Conservation (phyloP, 2,329 filamentous ascomycete species). For the Diaporthe caulivora region DNA sequence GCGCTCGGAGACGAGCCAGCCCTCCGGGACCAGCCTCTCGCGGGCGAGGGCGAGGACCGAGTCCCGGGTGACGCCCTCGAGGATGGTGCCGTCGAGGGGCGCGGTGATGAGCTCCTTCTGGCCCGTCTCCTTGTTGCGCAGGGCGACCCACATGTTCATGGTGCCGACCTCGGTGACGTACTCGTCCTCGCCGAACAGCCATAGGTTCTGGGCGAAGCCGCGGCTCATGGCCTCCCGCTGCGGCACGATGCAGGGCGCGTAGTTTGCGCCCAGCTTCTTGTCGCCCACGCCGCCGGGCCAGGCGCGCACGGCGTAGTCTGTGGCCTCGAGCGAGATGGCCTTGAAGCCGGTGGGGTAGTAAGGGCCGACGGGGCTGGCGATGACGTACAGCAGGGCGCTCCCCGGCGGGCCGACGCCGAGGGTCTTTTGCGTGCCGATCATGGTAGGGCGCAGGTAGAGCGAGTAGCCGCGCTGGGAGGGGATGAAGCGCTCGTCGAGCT, state of each 20-base stretch:
- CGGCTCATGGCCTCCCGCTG: conserved; percentile 91
- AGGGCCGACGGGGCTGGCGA: conserved; percentile 94
- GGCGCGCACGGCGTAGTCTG: conserved; percentile 94
- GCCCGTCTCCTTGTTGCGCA: conserved; percentile 88
- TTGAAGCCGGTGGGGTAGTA: conserved; percentile 99
- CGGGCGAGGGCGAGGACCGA: conserved; percentile 88
- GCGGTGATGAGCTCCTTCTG: conserved; percentile 95
- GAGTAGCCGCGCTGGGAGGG: conserved; percentile 89
- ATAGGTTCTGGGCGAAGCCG: conserved; percentile 98
- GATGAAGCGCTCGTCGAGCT: conserved; percentile 90
- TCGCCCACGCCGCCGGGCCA: conserved; percentile 98
- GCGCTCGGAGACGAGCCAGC: conserved; percentile 89
- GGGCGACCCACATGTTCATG: conserved; percentile 96
- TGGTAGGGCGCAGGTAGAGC: conserved; percentile 93
- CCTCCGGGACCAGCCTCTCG: conserved; percentile 84
- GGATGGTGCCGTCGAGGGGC: conserved; percentile 94
- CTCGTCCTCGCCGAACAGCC: conserved; percentile 96
- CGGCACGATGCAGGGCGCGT: conserved; percentile 98
- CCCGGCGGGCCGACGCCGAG: conserved; percentile 93
- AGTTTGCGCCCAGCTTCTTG: conserved; percentile 99
- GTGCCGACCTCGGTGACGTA: conserved; percentile 97
- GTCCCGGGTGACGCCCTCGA: conserved; percentile 94
- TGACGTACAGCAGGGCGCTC: conserved; percentile 92
- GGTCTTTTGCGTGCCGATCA: conserved; percentile 97
- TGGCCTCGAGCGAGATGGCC: conserved; percentile 93